Conservation (phyloP, 306 rosid genomes). For the Cicer yamashitae region DNA sequence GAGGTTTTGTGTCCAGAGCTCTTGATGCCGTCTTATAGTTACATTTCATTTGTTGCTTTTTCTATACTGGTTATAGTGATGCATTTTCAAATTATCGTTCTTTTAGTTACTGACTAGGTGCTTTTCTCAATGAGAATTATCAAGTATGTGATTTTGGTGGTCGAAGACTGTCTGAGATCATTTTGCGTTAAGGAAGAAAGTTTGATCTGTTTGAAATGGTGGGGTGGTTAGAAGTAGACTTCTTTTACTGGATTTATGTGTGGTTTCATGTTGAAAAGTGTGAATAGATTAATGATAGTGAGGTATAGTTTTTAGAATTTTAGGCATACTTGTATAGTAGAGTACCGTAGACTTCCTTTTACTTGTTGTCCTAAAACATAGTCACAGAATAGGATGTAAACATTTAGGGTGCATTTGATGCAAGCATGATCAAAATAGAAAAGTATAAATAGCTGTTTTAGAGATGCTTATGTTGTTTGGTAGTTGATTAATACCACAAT, state of each 20-base stretch:
- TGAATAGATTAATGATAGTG: not conserved
- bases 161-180: not conserved
- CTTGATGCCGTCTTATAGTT: not conserved
- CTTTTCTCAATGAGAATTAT: not conserved
- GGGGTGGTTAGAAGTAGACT: not conserved
- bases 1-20: conserved; percentile 1
- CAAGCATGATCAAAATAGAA: conserved; percentile 5
- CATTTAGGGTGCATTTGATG: not conserved
- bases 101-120: not conserved
- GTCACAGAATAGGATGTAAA: not conserved
- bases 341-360: not conserved
- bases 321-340: not conserved
- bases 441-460: not conserved
- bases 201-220: not conserved
- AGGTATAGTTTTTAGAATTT: not conserved
- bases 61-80: conserved; percentile 6
- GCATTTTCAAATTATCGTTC: conserved; percentile 3
- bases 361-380: not conserved
- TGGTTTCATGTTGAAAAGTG: conserved; percentile 7
- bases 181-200: not conserved
- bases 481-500: not conserved
- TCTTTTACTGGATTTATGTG: conserved; percentile 20
- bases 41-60: not conserved
- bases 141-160: not conserved
- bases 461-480: not conserved